Evolutionary conservation across 495 filamentous ascomycete genomes (phyloP).

Genomic region (Penicillium steckii): DNA sequence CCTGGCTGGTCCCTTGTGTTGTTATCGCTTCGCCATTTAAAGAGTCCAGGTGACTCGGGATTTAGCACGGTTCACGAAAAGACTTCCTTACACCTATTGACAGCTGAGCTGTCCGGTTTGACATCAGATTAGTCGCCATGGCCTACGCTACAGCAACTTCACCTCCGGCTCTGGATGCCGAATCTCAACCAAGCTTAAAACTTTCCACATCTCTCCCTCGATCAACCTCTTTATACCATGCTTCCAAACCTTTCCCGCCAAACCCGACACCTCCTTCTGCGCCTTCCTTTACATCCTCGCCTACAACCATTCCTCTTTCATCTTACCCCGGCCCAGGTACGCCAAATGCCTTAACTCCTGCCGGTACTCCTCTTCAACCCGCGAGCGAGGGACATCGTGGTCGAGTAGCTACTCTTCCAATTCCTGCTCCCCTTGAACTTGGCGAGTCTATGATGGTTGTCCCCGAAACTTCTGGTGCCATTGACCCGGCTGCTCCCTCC

Average conservation of each 20-base stretch:
- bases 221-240: conserved; percentile 40
- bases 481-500: conserved; percentile 50
- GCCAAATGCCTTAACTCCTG: conserved; percentile 45
- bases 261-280: conserved; percentile 25
- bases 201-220: conserved; percentile 37
- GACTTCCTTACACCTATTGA: conserved; percentile 30
- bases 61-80: conserved; percentile 39
- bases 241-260: conserved; percentile 32
- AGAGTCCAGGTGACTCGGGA: conserved; percentile 48
- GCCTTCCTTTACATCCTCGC: conserved; percentile 32
- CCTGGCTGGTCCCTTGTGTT: conserved; percentile 33
- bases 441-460: conserved; percentile 54
- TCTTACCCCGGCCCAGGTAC: conserved; percentile 26
- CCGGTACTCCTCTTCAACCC: conserved; percentile 49
- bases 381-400: conserved; percentile 52
- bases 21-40: conserved; percentile 36
- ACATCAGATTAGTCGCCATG: conserved; percentile 37
- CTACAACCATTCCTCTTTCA: conserved; percentile 33
- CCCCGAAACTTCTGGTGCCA: conserved; percentile 37
- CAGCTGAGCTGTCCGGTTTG: conserved; percentile 35
- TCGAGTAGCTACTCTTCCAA: conserved; percentile 36
- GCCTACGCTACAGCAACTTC: conserved; percentile 42
- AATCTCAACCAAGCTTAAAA: conserved; percentile 41
- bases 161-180: conserved; percentile 43
- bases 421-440: conserved; percentile 51